phyloP scores from a whole-genome alignment of 106 monocot species.

The Agapanthus africanus region DNA sequence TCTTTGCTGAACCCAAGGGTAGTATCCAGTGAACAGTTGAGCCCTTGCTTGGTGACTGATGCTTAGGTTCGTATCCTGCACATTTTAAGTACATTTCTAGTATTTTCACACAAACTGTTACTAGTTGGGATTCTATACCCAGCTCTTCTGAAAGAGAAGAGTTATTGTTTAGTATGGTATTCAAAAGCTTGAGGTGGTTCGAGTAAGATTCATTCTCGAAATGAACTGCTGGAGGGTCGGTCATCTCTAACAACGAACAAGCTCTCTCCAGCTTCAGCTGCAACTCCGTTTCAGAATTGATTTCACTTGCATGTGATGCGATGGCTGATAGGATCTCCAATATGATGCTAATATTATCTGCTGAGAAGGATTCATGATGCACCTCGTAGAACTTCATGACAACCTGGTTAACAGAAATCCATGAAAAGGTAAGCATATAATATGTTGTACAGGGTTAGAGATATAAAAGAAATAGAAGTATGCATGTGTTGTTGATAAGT shows the following conservation, averaged over 20 bases:
- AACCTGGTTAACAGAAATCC: conserved; percentile 26
- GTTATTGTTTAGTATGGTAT: conserved; percentile 27
- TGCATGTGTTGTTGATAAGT: neutral
- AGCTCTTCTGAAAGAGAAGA: conserved; percentile 30
- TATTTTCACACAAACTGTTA: conserved; percentile 51
- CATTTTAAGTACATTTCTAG: conserved; percentile 67
- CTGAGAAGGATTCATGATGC: conserved; percentile 35
- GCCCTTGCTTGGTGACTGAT: conserved; percentile 7
- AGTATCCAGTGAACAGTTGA: conserved; percentile 39
- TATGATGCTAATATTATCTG: conserved; percentile 39
- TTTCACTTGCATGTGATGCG: conserved; percentile 54
- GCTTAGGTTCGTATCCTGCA: conserved; percentile 27
- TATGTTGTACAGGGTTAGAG: neutral
- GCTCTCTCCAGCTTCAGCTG: conserved; percentile 59
- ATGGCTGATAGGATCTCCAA: conserved; percentile 68
- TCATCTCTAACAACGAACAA: conserved; percentile 63
- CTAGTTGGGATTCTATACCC: conserved; percentile 40
- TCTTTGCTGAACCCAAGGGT: conserved; percentile 63
- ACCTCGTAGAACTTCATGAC: conserved; percentile 54
- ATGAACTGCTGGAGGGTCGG: conserved; percentile 75
- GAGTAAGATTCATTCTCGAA: conserved; percentile 80
- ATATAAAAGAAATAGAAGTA: neutral
- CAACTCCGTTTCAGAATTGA: conserved; percentile 30
- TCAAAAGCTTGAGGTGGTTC: conserved; percentile 57
- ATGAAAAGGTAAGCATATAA: neutral